Percentiles rank a stretch among this genome's conserved stretches.
Evolutionary conservation across 768 basidiomycete species (phyloP).

Genomic region (Phlegmacium glaucopus): DNA sequence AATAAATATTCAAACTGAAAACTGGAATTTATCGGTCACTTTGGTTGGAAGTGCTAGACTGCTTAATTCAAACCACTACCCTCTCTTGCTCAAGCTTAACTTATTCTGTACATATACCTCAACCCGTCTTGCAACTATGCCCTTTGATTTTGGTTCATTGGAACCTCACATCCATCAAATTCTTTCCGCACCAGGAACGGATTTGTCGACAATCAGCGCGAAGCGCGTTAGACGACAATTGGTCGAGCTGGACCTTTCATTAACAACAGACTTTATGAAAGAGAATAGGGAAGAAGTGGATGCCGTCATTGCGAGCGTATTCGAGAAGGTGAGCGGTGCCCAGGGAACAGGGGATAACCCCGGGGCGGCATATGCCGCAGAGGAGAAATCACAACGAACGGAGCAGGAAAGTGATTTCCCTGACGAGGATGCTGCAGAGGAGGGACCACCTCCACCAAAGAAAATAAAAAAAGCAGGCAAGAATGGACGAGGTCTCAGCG

Average conservation of each 20-base stretch:
- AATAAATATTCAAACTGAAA: background rate
- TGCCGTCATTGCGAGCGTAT: constrained; percentile 61
- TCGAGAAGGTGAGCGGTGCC: constrained; percentile 50
- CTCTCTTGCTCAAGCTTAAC: constrained; percentile 10
- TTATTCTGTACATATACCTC: constrained; percentile 21
- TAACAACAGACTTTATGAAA: constrained; percentile 61
- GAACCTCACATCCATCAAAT: constrained; percentile 64
- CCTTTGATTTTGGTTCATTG: constrained; percentile 49
- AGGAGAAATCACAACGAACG: constrained; percentile 33
- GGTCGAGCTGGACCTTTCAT: constrained; percentile 43
- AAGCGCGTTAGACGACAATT: constrained; percentile 85
- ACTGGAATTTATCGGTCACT: background rate
- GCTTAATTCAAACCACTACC: constrained; percentile 2
- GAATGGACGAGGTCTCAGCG: constrained; percentile 51
- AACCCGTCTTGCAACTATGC: constrained; percentile 33
- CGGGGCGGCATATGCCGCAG: constrained; percentile 17
- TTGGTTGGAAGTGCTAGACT: constrained; percentile 7
- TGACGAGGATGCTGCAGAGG: constrained; percentile 23
- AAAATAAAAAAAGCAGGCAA: constrained; percentile 48
- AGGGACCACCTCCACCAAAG: constrained; percentile 38
- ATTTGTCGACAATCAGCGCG: constrained; percentile 79
- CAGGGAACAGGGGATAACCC: constrained; percentile 30
- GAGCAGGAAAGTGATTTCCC: constrained; percentile 30
- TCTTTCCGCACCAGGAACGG: constrained; percentile 71
- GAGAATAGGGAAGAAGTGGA: constrained; percentile 69